phyloP scores from a whole-genome alignment of 306 rosid genomes.

The Quercus bicolor region DNA sequence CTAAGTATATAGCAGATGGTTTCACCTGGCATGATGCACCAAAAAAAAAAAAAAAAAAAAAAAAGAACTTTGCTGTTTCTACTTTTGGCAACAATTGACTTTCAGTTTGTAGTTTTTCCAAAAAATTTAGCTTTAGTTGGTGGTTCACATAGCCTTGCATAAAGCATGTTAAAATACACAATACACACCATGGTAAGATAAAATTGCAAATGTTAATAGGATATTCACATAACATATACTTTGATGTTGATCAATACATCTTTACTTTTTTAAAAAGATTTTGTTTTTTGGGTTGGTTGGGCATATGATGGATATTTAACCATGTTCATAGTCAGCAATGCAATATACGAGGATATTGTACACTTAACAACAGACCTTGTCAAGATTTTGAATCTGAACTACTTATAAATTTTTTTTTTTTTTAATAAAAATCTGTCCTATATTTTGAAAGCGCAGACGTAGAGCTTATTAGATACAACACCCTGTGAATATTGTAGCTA shows the following conservation, averaged over 20 bases:
- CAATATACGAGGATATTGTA: background rate
- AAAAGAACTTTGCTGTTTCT: background rate
- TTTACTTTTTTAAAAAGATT: background rate
- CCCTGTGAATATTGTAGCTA: background rate
- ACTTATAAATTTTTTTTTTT: too few relatives aligned
- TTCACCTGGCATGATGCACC: background rate
- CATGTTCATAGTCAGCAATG: background rate
- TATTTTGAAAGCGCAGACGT: background rate
- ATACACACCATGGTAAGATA: background rate
- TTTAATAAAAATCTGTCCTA: background rate
- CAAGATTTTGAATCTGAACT: background rate
- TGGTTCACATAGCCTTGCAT: background rate
- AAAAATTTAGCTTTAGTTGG: background rate
- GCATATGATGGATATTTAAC: background rate
- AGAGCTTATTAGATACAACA: background rate
- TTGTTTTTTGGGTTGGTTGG: background rate
- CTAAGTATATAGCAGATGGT: background rate
- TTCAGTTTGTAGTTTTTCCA: background rate
- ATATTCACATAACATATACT: background rate
- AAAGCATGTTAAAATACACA: background rate
- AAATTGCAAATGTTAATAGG: background rate
- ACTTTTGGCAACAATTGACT: background rate
- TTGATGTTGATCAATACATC: background rate
- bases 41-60: background rate
- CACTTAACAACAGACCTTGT: background rate